Evolutionary conservation across 2,329 filamentous ascomycete species (phyloP).

Genomic region (Aspergillus chevalieri): DNA sequence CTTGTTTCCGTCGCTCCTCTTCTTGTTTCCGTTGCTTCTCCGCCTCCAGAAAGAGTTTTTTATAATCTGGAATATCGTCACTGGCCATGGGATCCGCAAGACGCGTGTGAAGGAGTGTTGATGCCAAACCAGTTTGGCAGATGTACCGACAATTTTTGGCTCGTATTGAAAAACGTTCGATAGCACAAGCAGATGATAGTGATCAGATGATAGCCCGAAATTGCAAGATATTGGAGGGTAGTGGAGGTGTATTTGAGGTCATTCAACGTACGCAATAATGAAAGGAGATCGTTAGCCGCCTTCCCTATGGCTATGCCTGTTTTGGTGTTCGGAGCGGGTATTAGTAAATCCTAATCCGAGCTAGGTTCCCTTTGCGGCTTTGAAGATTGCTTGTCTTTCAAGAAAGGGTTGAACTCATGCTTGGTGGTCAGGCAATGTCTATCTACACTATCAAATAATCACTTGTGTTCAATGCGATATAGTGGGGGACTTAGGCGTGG

Average conservation of each 20-base stretch:
- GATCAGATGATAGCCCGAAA: background rate
- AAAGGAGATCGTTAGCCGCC: background rate
- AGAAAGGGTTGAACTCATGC: background rate
- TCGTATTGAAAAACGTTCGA: background rate
- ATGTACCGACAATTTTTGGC: background rate
- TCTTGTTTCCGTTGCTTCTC: constrained; percentile 4
- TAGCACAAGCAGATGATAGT: background rate
- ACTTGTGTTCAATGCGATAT: background rate
- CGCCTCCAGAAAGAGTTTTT: background rate
- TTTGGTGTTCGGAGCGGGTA: too few relatives aligned
- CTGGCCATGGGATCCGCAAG: background rate
- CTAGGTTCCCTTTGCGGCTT: too few relatives aligned
- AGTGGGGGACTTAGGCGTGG: background rate
- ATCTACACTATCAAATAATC: background rate
- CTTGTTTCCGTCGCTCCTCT: constrained; percentile 4
- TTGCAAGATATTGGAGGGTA: background rate
- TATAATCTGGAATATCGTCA: too few relatives aligned
- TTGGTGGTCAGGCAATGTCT: background rate
- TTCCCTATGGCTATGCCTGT: background rate
- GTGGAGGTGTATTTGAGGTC: background rate
- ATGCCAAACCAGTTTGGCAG: background rate
- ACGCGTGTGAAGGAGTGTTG: background rate
- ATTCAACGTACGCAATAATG: background rate
- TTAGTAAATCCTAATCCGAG: too few relatives aligned
- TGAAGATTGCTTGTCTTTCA: background rate